phyloP scores from a whole-genome alignment of 2,329 filamentous ascomycete species.

The Aureobasidium sp. region DNA sequence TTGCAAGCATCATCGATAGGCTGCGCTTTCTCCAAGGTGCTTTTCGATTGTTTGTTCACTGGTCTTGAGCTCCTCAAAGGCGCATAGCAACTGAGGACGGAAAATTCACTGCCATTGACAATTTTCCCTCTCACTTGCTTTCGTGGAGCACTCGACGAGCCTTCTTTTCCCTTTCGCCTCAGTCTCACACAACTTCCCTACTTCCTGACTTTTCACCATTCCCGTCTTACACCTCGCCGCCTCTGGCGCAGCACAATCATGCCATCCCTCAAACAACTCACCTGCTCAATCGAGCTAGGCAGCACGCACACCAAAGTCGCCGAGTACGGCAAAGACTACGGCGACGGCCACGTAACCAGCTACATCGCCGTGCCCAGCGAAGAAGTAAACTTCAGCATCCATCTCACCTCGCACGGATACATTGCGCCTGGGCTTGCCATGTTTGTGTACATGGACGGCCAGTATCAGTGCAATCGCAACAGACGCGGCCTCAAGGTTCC shows the following conservation, averaged over 20 bases:
- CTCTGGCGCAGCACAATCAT: conserved; percentile 31
- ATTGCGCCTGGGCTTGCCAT: conserved; percentile 48
- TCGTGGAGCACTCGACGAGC: background rate
- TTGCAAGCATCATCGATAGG: background rate
- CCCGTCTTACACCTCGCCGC: too few relatives aligned
- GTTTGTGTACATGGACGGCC: conserved; percentile 51
- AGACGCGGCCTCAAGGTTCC: conserved; percentile 36
- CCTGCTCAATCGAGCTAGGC: conserved; percentile 45
- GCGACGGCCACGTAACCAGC: conserved; percentile 46
- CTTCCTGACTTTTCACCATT: background rate
- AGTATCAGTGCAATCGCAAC: conserved; percentile 53
- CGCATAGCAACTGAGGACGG: background rate
- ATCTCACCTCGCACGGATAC: conserved; percentile 43
- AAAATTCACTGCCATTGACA: background rate
- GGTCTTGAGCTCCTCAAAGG: background rate
- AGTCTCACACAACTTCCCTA: background rate
- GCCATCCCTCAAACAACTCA: conserved; percentile 48
- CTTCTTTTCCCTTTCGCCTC: background rate
- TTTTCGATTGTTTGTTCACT: background rate
- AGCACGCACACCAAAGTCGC: conserved; percentile 37
- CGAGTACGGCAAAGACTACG: conserved; percentile 45
- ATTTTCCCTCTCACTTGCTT: background rate
- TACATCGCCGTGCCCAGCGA: conserved; percentile 45
- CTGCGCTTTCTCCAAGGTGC: background rate
- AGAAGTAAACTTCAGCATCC: conserved; percentile 42